Evolutionary conservation across 2,329 filamentous ascomycete species (phyloP).

Genomic region (Pseudocercospora eumusae): DNA sequence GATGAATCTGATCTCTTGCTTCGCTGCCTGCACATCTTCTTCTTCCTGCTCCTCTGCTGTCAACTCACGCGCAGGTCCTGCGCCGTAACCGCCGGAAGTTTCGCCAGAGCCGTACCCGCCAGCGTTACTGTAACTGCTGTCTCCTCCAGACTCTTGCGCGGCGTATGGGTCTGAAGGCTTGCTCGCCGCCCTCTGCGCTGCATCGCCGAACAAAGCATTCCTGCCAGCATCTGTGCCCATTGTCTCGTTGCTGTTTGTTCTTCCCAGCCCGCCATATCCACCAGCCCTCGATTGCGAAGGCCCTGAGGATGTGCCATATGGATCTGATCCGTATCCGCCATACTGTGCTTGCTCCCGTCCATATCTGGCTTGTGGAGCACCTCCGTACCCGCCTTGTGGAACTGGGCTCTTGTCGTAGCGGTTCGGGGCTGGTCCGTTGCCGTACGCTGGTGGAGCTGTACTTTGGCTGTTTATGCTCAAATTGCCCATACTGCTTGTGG

Average conservation of each 20-base stretch:
- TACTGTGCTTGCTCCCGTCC: slow-evolving; percentile 37
- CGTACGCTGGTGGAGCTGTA: slow-evolving; percentile 40
- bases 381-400: slow-evolving; percentile 49
- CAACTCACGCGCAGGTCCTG: slow-evolving; percentile 71
- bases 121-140: slow-evolving; percentile 38
- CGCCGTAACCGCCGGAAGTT: slow-evolving; percentile 45
- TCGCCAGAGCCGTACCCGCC: slow-evolving; percentile 36
- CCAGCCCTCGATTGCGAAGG: slow-evolving; percentile 44
- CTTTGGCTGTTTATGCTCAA: slow-evolving; percentile 32
- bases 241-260: slow-evolving; percentile 52
- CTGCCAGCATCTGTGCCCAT: slow-evolving; percentile 57
- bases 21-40: slow-evolving; percentile 69
- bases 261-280: slow-evolving; percentile 60
- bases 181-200: slow-evolving; percentile 53
- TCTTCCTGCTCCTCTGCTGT: slow-evolving; percentile 80
- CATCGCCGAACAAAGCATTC: slow-evolving; percentile 65
- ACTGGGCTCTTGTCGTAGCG: slow-evolving; percentile 50
- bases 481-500: slow-evolving; percentile 37
- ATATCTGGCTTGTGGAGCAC: slow-evolving; percentile 32
- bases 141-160: slow-evolving; percentile 39
- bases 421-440: slow-evolving; percentile 37
- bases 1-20: slow-evolving; percentile 71
- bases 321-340: slow-evolving; percentile 54
- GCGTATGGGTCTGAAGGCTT: slow-evolving; percentile 41
- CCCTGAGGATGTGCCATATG: slow-evolving; percentile 48